A percentile compares a stretch with the other conserved stretches of the same genome.
Conservation (phyloP, 192 early-diverging fungal genomes). For the Ambispora gerdemannii region DNA sequence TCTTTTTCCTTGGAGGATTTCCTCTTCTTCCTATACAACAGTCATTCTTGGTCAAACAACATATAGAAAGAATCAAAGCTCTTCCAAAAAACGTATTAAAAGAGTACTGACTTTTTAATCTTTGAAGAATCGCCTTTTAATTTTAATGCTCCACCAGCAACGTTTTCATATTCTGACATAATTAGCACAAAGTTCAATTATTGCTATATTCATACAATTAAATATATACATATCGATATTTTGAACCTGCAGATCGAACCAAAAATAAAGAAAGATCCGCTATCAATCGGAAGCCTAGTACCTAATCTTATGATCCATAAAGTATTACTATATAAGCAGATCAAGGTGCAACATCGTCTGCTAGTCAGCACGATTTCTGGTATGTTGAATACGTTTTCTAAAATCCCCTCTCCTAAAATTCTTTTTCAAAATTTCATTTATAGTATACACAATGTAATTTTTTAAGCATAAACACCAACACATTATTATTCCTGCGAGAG, state of each 20-base stretch:
- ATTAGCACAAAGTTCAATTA: too few species aligned
- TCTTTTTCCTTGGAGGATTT: slow-evolving; percentile 45
- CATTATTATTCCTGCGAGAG: not conserved
- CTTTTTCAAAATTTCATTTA: not conserved
- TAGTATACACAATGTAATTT: not conserved
- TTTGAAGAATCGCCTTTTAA: slow-evolving; percentile 53
- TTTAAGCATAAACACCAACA: not conserved
- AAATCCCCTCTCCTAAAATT: not conserved
- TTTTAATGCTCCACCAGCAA: slow-evolving; percentile 61
- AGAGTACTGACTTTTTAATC: slow-evolving; percentile 46
- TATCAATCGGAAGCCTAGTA: too few species aligned
- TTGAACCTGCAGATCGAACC: too few species aligned
- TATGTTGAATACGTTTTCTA: not conserved
- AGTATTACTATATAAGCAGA: not conserved
- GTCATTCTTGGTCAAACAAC: not conserved
- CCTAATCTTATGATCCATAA: too few species aligned
- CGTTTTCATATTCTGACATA: slow-evolving; percentile 45
- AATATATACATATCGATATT: too few species aligned
- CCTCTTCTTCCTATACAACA: slow-evolving; percentile 52
- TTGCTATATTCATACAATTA: too few species aligned
- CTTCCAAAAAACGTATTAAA: not conserved
- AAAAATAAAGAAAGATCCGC: too few species aligned
- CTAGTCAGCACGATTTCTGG: not conserved
- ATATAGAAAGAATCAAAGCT: not conserved
- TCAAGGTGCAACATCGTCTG: not conserved